Conservation (phyloP, 208 protist species). For the Crithidia expoeki region DNA sequence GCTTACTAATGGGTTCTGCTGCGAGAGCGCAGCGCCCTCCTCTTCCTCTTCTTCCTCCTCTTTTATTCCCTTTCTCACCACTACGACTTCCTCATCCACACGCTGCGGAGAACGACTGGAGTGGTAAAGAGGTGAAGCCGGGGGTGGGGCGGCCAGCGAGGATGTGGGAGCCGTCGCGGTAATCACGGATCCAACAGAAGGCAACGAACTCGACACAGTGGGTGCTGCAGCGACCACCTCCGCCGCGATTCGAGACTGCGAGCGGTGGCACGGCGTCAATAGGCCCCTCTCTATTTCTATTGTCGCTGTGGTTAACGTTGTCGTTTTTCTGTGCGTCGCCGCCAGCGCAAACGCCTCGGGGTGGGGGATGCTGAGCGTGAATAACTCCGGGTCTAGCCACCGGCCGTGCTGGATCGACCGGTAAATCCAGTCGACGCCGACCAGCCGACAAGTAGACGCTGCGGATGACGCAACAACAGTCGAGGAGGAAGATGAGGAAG, state of each 20-base stretch:
- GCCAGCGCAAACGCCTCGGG: slow-evolving; percentile 28
- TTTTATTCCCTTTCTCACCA: not conserved
- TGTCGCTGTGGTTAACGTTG: not conserved
- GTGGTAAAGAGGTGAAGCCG: not conserved
- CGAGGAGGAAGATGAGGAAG: not conserved
- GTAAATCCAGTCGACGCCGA: slow-evolving; percentile 60
- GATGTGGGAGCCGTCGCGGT: not conserved
- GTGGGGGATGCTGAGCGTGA: slow-evolving; percentile 39
- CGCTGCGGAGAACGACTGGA: not conserved
- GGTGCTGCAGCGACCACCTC: too few species aligned
- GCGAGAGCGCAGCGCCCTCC: slow-evolving; percentile 27
- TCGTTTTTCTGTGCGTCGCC: not conserved
- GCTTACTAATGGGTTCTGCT: not conserved
- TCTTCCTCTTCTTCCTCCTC: slow-evolving; percentile 11
- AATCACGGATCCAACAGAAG: too few species aligned
- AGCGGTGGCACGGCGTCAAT: too few species aligned
- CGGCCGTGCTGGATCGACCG: slow-evolving; percentile 39
- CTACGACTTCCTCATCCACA: not conserved
- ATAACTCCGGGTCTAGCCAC: slow-evolving; percentile 61
- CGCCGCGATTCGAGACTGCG: too few species aligned
- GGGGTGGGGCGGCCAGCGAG: not conserved
- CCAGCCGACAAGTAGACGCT: slow-evolving; percentile 42
- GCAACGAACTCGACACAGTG: too few species aligned
- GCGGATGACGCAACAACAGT: not conserved
- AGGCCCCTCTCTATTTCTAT: too few species aligned